Conservation (phyloP, 768 basidiomycete species). For the Omphalotus guepiniiformis region DNA sequence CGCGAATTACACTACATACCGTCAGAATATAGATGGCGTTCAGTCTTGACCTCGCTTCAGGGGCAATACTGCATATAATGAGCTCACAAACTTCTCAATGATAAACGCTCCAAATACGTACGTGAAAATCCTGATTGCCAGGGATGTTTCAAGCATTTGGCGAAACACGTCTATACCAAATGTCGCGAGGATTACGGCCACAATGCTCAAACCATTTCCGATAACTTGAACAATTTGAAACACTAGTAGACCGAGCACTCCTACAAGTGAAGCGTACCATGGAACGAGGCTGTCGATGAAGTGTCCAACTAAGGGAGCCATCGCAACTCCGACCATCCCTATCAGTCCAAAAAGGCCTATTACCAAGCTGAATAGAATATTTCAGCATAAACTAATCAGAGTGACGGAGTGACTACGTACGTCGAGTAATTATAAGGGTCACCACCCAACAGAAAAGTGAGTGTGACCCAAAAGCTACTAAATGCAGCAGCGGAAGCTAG, state of each 20-base stretch:
- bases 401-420: conserved; percentile 31
- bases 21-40: conserved; percentile 49
- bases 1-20: conserved; percentile 2
- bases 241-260: conserved; percentile 39
- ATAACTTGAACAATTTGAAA: conserved; percentile 64
- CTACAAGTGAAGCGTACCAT: conserved; percentile 64
- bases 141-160: conserved; percentile 51
- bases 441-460: conserved; percentile 59
- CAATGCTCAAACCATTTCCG: conserved; percentile 66
- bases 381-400: conserved; percentile 40
- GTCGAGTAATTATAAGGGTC: conserved; percentile 54
- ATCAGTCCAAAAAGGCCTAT: conserved; percentile 60
- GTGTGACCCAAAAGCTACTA: conserved; percentile 42
- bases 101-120: no score
- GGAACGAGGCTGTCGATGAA: conserved; percentile 51
- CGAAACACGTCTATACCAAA: conserved; percentile 11
- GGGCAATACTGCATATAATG: conserved; percentile 3
- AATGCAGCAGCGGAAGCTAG: conserved; percentile 37
- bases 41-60: conserved; percentile 25
- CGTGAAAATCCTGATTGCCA: conserved; percentile 34
- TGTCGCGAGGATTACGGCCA: conserved; percentile 47
- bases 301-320: conserved; percentile 50
- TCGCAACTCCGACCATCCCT: conserved; percentile 47
- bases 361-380: conserved; percentile 35
- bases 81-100: not conserved